Conservation (phyloP, 768 basidiomycete species). For the Lyophyllum atratum region DNA sequence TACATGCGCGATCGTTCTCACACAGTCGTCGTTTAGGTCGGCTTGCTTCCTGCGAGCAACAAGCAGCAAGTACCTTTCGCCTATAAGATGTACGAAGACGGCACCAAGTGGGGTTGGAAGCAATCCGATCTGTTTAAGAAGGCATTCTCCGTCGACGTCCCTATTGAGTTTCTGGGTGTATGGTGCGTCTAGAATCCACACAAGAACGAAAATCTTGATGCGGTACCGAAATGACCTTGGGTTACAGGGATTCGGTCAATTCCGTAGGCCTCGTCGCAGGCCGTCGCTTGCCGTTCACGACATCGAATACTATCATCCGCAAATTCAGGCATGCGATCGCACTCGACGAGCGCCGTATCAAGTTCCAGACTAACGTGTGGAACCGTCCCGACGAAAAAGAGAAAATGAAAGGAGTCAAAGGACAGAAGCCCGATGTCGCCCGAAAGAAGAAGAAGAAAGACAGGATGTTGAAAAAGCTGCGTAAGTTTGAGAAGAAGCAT, state of each 20-base stretch:
- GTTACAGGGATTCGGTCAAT: constrained; percentile 53
- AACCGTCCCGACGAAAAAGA: constrained; percentile 30
- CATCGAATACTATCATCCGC: constrained; percentile 46
- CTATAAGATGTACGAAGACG: constrained; percentile 51
- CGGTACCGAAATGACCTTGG: no score
- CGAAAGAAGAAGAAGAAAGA: neutral
- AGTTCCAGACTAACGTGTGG: constrained; percentile 50
- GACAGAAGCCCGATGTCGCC: constrained; percentile 9
- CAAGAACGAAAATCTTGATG: neutral
- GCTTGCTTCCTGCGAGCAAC: constrained; percentile 57
- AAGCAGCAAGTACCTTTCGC: constrained; percentile 60
- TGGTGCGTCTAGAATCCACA: constrained; percentile 24
- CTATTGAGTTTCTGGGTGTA: constrained; percentile 18
- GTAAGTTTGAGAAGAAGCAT: no score
- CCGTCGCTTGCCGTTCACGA: constrained; percentile 51
- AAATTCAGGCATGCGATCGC: constrained; percentile 57
- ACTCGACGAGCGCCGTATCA: constrained; percentile 54
- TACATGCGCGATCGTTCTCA: neutral
- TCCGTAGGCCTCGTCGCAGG: constrained; percentile 53
- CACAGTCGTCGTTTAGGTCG: constrained; percentile 33
- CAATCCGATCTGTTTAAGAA: constrained; percentile 43
- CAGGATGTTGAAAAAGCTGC: neutral
- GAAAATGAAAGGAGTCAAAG: constrained; percentile 27
- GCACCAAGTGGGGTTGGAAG: constrained; percentile 23
- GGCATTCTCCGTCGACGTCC: constrained; percentile 46